Base-by-base conservation (phyloP, 345 rosid species). In the Raphanus sativus region DNA sequence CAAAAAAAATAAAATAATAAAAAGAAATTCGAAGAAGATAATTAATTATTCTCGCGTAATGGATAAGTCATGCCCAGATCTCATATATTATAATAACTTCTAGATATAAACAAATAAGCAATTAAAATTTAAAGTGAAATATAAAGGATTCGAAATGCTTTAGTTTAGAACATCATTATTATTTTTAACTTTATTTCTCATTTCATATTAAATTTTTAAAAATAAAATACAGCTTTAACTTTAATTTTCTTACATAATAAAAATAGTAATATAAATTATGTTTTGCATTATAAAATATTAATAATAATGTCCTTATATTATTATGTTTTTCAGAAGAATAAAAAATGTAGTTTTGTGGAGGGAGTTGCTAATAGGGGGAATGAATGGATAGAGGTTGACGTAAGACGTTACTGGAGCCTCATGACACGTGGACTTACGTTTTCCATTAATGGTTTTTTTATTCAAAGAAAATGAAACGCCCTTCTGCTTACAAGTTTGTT, bases 371-470 rank as follows among this genome's bases (percentile, higher is more conserved):
- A 42, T 42, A 42, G 15, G 70, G 33, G 80, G 13, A 17, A 26
- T 21, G 81, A 26, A 71, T 78, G 86, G 83, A 84, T 84, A 84
- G 73, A 82, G 55, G 78, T 76, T 79, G 88, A 84, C 83, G 86
- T 75, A 21, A 77, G 85, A 68, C 25, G 52, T 42, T 29, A 80
- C 80, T 64, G 86, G 80, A 80, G 40, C 67, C 61, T 21, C 62
- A 17, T 11, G 63, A 62, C 80, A 75, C 76, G 78, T 80, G 72
- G 32, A n/a, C 17, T 21, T 26, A 0, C 0, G 52, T 4, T 26
- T 75, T 54, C 48, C 45, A 30, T 13, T 30, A 13, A 10, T 71
- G 50, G 66, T 40, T 52, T 29, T 3, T 0, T 10, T 10, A 40
- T 10, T 2, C 0, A 0, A 45, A 42, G 59, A n/a, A 58, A 72